Evolutionary conservation across 768 basidiomycete genomes (phyloP).

Genomic region (Leccinum obscurum): DNA sequence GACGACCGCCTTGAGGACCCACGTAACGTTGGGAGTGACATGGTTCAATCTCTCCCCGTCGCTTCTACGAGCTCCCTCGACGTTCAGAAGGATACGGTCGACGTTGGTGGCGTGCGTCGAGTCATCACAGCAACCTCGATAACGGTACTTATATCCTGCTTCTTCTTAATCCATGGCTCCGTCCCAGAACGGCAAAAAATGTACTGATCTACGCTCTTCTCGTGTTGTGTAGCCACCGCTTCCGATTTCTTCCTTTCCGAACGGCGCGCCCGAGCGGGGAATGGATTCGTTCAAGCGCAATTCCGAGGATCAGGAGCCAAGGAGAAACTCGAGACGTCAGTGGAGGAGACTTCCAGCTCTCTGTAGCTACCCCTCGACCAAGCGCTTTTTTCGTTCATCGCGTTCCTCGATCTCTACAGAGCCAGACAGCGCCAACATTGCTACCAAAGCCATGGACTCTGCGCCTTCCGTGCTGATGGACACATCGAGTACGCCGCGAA

Average conservation of each 20-base stretch:
- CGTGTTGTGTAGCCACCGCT: constrained; percentile 23
- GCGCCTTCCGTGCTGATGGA: constrained; percentile 25
- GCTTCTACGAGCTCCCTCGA: constrained; percentile 8
- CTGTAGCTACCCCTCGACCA: constrained; percentile 16
- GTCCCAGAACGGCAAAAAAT: constrained; percentile 14
- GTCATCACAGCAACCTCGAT: constrained; percentile 29
- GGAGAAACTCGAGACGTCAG: constrained; percentile 17
- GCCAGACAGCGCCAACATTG: not conserved
- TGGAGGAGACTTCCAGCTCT: constrained; percentile 24
- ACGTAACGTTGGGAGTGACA: constrained; percentile 12
- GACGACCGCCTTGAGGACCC: constrained; percentile 10
- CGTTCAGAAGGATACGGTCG: constrained; percentile 17
- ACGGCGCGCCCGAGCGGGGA: constrained; percentile 11
- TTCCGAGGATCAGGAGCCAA: constrained; percentile 15
- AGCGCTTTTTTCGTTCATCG: constrained; percentile 16
- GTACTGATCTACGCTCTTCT: constrained; percentile 20
- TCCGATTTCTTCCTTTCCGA: constrained; percentile 20
- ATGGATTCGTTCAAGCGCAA: constrained; percentile 6
- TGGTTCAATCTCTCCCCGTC: constrained; percentile 1
- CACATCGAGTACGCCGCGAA: constrained; percentile 21
- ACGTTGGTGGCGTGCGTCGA: constrained; percentile 22
- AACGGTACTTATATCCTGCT: constrained; percentile 30
- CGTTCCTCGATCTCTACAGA: constrained; percentile 1
- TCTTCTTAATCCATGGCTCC: constrained; percentile 11
- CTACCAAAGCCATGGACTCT: constrained; percentile 19